Conservation (phyloP, 2,329 filamentous ascomycete species). For the Cladosporium sp. region DNA sequence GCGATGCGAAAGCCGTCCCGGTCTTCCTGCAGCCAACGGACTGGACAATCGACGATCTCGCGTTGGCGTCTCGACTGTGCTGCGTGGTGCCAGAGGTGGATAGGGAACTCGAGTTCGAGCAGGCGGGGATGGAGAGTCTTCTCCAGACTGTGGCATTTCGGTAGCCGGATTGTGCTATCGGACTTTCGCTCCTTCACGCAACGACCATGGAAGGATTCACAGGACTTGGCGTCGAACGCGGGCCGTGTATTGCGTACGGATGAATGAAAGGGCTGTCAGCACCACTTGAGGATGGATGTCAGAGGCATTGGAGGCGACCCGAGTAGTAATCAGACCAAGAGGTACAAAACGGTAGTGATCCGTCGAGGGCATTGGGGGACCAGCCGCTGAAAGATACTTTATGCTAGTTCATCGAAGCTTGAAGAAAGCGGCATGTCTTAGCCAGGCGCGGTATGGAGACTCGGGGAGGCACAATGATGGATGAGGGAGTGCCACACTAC, state of each 20-base stretch:
- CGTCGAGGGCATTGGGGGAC: not conserved
- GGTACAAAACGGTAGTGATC: not conserved
- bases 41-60: constrained; percentile 30
- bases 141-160: constrained; percentile 24
- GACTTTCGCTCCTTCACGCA: constrained; percentile 15
- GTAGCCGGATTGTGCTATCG: constrained; percentile 6
- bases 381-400: constrained; percentile 15
- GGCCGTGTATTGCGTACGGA: not conserved
- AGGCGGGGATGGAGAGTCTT: constrained; percentile 21
- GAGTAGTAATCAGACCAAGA: not conserved
- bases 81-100: constrained; percentile 34
- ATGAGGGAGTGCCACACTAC: constrained; percentile 11
- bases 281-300: not conserved
- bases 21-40: constrained; percentile 24
- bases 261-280: not conserved
- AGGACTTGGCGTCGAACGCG: constrained; percentile 6
- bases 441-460: constrained; percentile 4
- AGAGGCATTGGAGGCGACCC: constrained; percentile 15
- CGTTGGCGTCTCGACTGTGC: constrained; percentile 14
- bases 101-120: constrained; percentile 33
- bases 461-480: not conserved
- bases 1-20: constrained; percentile 52
- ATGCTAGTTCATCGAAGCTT: constrained; percentile 11
- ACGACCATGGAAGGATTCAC: constrained; percentile 9
- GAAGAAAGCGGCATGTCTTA: constrained; percentile 13